Base-by-base conservation (phyloP, 2,329 filamentous ascomycete species). In the Cordyceps tenuipes region DNA sequence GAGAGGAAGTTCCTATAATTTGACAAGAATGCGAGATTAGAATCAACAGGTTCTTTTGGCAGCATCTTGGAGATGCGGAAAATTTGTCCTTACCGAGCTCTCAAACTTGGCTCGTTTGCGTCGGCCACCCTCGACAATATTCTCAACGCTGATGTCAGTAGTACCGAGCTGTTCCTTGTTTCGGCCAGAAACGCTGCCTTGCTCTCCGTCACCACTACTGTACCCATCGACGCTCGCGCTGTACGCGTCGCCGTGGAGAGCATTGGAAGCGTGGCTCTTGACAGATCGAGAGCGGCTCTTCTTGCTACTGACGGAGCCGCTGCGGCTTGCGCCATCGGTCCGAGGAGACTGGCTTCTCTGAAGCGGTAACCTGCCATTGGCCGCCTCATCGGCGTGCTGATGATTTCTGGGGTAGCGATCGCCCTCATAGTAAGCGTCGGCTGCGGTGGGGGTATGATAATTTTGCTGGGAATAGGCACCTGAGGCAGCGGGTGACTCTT, bases 141-240 rank as follows among this genome's bases (percentile, higher is more conserved):
- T 99, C 67, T 97, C 92, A 66, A 97, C 85, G 72, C 93, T 97
- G 70, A 99, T 99, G 67, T 99, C 94, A 17, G 94, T 96, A 71
- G 91, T 97, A 53, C 90, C 91, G 68, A 96, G 84, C 65, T 91
- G 88, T 68, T 97, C 92, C 73, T 90, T 91, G 67, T 82, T 84
- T 72, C 89, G 89, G 68, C 89, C 87, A 57, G 73, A 76, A 65
- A 88, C 81, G 59, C 90, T 92, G 65, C 85, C 88, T 63, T 89
- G 83, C 31, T 87, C 90, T 63, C 86, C 88, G 65, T 96, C 91
- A 66, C 89, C 92, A 73, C 92, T 95, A 75, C 90, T 96, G 73
- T 94, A 94, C 63, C 86, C 87, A 67, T 86, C 86, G 65, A 83
- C 71, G 66, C 80, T 84, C 64, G 96, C 90, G 64, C 76, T 79